Evolutionary conservation across 2,329 filamentous ascomycete genomes (phyloP).

Genomic region (Tolypocladium sp.): DNA sequence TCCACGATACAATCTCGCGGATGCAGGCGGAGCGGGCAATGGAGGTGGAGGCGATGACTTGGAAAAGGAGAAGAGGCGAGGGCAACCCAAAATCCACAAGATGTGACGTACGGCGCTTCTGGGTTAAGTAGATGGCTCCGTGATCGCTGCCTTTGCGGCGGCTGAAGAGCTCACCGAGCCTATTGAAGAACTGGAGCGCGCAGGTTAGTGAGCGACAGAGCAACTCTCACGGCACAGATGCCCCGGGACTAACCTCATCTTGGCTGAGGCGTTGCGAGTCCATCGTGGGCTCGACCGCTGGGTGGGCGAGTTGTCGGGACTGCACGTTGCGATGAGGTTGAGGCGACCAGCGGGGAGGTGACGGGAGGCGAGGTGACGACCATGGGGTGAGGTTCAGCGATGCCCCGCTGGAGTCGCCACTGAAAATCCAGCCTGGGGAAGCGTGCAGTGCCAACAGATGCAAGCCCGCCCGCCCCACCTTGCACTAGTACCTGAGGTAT

Average conservation of each 20-base stretch:
- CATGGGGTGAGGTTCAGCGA: background rate
- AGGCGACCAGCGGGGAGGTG: background rate
- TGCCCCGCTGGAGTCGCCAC: background rate
- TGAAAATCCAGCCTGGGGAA: background rate
- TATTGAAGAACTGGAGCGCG: constrained; percentile 59
- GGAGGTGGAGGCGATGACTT: background rate
- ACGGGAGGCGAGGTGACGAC: background rate
- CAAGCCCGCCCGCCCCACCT: background rate
- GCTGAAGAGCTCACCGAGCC: constrained; percentile 59
- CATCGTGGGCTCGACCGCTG: constrained; percentile 10
- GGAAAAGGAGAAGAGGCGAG: background rate
- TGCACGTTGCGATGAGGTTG: background rate
- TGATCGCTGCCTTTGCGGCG: constrained; percentile 59
- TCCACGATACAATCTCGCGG: background rate
- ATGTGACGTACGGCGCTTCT: constrained; percentile 59
- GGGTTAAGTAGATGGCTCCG: constrained; percentile 64
- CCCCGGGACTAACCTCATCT: constrained; percentile 24
- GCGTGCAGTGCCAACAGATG: background rate
- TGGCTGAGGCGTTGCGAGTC: constrained; percentile 21
- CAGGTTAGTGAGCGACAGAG: background rate
- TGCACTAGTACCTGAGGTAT: background rate
- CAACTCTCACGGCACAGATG: background rate
- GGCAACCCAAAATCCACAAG: background rate
- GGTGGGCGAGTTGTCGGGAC: background rate
- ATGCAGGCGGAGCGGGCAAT: too few relatives aligned